Evolutionary conservation across 331 rosid species (phyloP).

Genomic region (Cydonia oblonga): DNA sequence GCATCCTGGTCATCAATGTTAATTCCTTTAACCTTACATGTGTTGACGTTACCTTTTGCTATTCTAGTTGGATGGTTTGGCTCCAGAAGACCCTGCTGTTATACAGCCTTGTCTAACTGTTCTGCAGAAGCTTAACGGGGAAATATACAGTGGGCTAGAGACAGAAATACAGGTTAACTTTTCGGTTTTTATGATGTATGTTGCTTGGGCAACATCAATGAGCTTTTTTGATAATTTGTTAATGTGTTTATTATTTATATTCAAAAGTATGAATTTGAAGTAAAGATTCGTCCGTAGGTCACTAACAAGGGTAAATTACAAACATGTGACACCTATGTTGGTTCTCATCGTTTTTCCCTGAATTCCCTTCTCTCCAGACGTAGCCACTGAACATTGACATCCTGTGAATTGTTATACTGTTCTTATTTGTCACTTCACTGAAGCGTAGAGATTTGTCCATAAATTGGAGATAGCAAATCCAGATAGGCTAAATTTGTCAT

Average conservation of each 20-base stretch:
- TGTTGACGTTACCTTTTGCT: constrained; percentile 14
- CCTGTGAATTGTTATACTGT: neutral
- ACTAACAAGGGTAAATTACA: neutral
- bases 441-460: too few species aligned
- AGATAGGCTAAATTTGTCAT: neutral
- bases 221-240: neutral
- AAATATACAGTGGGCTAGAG: constrained; percentile 41
- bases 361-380: neutral
- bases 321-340: neutral
- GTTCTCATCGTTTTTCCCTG: neutral
- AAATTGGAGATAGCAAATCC: neutral
- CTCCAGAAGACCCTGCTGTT: constrained; percentile 45
- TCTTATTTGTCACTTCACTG: neutral
- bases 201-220: neutral
- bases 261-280: neutral
- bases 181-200: neutral
- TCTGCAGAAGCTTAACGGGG: constrained; percentile 47
- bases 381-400: neutral
- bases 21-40: neutral
- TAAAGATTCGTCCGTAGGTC: neutral
- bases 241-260: neutral
- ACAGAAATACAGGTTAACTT: constrained; percentile 49
- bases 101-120: constrained; percentile 64
- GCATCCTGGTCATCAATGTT: neutral
- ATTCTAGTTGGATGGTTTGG: constrained; percentile 48